These are phyloP conservation scores for Colletotrichum sidae DNA, from an alignment of 2,329 filamentous ascomycete genomes.

Conservation along the genomic window DNA sequence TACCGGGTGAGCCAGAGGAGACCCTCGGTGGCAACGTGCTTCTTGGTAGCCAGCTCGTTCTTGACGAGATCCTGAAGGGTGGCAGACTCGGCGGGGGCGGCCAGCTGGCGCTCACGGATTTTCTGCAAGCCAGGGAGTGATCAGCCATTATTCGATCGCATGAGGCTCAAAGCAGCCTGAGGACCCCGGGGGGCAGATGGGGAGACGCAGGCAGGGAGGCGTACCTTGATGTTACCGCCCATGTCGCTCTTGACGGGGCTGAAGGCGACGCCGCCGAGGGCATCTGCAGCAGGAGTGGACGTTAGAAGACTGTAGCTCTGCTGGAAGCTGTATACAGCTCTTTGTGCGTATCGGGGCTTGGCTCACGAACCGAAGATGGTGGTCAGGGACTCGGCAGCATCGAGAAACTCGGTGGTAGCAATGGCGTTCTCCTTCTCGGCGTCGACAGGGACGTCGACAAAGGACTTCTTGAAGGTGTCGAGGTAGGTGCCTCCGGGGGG, in stretches of 20 bases:
- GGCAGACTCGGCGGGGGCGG: constrained; percentile 80
- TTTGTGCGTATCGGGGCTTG: neutral
- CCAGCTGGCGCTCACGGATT: constrained; percentile 85
- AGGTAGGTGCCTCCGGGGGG: constrained; percentile 83
- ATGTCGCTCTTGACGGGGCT: constrained; percentile 92
- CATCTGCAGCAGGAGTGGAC: constrained; percentile 56
- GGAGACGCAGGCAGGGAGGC: constrained; percentile 32
- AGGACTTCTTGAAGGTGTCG: constrained; percentile 85
- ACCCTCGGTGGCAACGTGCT: constrained; percentile 89
- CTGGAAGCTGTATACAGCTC: neutral
- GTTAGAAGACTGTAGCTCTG: constrained; percentile 13
- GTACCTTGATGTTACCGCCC: constrained; percentile 88
- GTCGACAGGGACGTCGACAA: constrained; percentile 83
- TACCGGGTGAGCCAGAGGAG: constrained; percentile 92
- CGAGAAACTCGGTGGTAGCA: constrained; percentile 87
- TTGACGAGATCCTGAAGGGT: constrained; percentile 86
- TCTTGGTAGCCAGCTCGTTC: constrained; percentile 91
- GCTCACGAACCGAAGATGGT: constrained; percentile 79
- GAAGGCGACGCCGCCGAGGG: constrained; percentile 80
- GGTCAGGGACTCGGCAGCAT: constrained; percentile 87
- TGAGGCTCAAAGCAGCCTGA: neutral
- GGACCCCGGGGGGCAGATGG: too few species aligned
- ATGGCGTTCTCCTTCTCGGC: constrained; percentile 80
- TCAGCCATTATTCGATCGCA: neutral
- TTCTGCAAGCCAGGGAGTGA: constrained; percentile 68